Evolutionary conservation across 164 flowering plant species (phyloP).

Genomic region (Macadamia integrifolia): DNA sequence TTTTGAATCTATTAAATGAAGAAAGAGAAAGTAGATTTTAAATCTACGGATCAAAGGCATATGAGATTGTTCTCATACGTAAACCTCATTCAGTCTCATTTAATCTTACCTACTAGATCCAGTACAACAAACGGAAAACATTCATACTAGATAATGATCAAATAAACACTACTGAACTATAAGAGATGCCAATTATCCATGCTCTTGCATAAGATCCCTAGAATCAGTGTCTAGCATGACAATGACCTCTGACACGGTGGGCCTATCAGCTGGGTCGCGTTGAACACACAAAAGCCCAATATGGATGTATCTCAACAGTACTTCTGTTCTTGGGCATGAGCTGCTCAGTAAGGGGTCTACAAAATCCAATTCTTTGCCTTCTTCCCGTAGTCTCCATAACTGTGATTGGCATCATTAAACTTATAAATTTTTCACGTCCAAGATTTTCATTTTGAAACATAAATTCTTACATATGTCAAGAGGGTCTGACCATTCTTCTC

Average conservation of each 20-base stretch:
- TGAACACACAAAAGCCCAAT: constrained; percentile 25
- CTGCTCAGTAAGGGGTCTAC: constrained; percentile 10
- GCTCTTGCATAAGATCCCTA: neutral
- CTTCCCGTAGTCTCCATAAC: constrained; percentile 19
- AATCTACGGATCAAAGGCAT: too few species aligned
- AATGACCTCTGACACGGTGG: constrained; percentile 25
- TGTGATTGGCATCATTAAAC: neutral
- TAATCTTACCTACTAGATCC: too few species aligned
- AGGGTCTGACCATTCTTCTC: constrained; percentile 2
- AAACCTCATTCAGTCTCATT: too few species aligned
- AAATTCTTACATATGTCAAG: constrained; percentile 13
- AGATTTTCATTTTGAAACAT: too few species aligned
- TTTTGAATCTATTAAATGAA: too few species aligned
- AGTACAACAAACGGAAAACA: too few species aligned
- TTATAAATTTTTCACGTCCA: too few species aligned
- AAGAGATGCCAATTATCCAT: too few species aligned
- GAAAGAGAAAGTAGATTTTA: too few species aligned
- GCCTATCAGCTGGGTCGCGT: constrained; percentile 15
- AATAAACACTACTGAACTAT: too few species aligned
- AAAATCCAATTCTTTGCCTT: constrained; percentile 9
- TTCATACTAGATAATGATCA: too few species aligned
- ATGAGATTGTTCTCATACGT: too few species aligned
- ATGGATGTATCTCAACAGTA: constrained; percentile 25
- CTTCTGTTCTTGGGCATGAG: constrained; percentile 3
- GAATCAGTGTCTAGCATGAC: constrained; percentile 17